These are phyloP conservation scores for Martensiomyces pterosporus DNA, from an alignment of 192 early-diverging fungal genomes.

Conservation along the genomic window DNA sequence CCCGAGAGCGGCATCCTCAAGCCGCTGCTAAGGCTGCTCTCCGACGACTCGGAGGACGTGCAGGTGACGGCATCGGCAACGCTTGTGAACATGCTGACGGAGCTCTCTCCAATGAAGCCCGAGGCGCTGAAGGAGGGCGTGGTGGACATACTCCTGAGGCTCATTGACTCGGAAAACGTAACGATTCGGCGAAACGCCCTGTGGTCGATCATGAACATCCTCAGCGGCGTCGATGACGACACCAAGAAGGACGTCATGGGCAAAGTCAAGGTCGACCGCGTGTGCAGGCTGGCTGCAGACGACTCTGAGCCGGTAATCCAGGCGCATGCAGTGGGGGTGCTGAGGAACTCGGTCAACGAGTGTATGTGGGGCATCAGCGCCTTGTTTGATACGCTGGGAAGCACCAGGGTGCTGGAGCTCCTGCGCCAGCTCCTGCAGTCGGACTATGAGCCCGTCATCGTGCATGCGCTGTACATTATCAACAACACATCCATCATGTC, in stretches of 20 bases:
- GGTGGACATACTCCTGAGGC: slow-evolving; percentile 18
- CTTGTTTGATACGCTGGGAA: slow-evolving; percentile 23
- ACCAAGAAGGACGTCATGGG: slow-evolving; percentile 22
- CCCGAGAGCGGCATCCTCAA: slow-evolving; percentile 38
- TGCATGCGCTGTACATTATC: slow-evolving; percentile 37
- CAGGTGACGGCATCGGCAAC: slow-evolving; percentile 39
- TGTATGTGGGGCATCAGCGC: slow-evolving; percentile 16
- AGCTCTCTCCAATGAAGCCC: slow-evolving; percentile 36
- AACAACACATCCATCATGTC: slow-evolving; percentile 41
- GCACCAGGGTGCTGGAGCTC: slow-evolving; percentile 11
- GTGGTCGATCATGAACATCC: slow-evolving; percentile 42
- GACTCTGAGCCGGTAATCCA: slow-evolving; percentile 19
- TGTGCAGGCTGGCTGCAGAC: slow-evolving; percentile 12
- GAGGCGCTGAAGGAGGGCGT: slow-evolving; percentile 41
- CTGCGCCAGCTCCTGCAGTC: slow-evolving; percentile 14
- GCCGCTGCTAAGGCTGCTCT: slow-evolving; percentile 31
- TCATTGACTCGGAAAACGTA: slow-evolving; percentile 12
- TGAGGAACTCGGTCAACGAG: slow-evolving; percentile 38
- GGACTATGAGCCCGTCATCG: slow-evolving; percentile 10
- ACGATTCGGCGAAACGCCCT: slow-evolving; percentile 36
- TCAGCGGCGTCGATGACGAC: slow-evolving; percentile 31
- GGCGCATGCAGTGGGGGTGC: slow-evolving; percentile 32
- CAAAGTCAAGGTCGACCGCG: slow-evolving; percentile 19
- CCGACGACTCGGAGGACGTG: slow-evolving; percentile 12
- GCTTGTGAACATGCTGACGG: slow-evolving; percentile 37